These are phyloP conservation scores for Orbilia javanica DNA, from an alignment of 2,329 filamentous ascomycete species.

Conservation along the genomic window DNA sequence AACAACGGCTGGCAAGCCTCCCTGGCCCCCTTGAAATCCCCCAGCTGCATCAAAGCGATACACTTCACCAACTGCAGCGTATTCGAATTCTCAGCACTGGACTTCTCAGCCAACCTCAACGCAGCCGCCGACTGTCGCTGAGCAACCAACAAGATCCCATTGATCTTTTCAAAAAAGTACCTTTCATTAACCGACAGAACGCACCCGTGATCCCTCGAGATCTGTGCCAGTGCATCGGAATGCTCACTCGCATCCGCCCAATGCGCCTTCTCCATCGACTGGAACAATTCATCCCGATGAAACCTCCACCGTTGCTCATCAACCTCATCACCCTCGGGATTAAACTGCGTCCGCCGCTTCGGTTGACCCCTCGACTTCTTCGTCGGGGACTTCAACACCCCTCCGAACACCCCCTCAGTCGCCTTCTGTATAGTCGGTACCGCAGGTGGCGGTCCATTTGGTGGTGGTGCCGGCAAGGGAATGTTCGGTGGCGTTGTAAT, in stretches of 20 bases:
- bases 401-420: slow-evolving; percentile 42
- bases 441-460: background rate
- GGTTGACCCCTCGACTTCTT: slow-evolving; percentile 26
- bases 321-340: slow-evolving; percentile 52
- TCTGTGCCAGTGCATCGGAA: slow-evolving; percentile 52
- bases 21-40: slow-evolving; percentile 51
- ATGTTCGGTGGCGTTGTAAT: slow-evolving; percentile 30
- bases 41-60: slow-evolving; percentile 54
- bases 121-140: slow-evolving; percentile 54
- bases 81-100: slow-evolving; percentile 50
- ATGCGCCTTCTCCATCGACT: slow-evolving; percentile 45
- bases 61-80: slow-evolving; percentile 55
- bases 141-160: slow-evolving; percentile 54
- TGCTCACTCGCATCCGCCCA: slow-evolving; percentile 56
- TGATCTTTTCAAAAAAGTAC: slow-evolving; percentile 58
- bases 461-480: slow-evolving; percentile 11
- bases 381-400: slow-evolving; percentile 51
- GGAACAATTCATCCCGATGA: slow-evolving; percentile 55
- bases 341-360: slow-evolving; percentile 49
- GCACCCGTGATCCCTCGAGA: slow-evolving; percentile 53
- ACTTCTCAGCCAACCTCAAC: slow-evolving; percentile 48
- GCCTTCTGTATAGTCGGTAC: slow-evolving; percentile 13
- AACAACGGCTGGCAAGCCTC: slow-evolving; percentile 56
- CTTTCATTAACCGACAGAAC: slow-evolving; percentile 54
- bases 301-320: slow-evolving; percentile 57